Percentiles rank a stretch among this genome's conserved stretches.
phyloP scores from a whole-genome alignment of 169 alveolate species.

The Babesia bovis region DNA sequence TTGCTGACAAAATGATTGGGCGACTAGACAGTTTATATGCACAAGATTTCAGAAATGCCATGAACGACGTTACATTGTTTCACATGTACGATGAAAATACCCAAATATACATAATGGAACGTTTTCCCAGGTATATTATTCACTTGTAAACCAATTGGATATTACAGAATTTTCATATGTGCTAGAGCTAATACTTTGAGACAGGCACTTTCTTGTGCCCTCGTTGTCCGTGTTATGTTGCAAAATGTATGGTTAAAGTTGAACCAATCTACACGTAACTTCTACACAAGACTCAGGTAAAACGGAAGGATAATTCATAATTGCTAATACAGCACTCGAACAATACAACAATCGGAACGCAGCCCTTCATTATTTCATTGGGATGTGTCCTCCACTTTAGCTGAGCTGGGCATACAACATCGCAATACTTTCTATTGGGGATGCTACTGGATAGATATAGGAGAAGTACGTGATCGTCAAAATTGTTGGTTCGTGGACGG shows the following conservation, averaged over 20 bases:
- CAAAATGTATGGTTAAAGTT: constrained; percentile 76
- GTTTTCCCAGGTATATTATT: constrained; percentile 70
- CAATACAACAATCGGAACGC: constrained; percentile 70
- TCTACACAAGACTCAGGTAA: constrained; percentile 77
- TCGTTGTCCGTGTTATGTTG: constrained; percentile 73
- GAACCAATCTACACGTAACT: constrained; percentile 68
- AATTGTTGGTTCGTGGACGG: constrained; percentile 86
- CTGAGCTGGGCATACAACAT: constrained; percentile 75
- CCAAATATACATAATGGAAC: constrained; percentile 68
- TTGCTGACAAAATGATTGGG: constrained; percentile 66
- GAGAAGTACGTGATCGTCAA: constrained; percentile 75
- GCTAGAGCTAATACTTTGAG: constrained; percentile 78
- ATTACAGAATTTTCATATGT: constrained; percentile 75
- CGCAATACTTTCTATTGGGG: constrained; percentile 85
- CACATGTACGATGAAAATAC: constrained; percentile 75
- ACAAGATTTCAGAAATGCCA: constrained; percentile 77
- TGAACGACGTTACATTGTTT: constrained; percentile 71
- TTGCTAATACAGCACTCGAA: constrained; percentile 70
- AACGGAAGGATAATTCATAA: background rate
- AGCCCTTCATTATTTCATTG: constrained; percentile 81
- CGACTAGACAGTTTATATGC: constrained; percentile 72
- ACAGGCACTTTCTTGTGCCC: constrained; percentile 78
- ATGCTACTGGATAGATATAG: constrained; percentile 82
- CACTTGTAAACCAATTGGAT: background rate
- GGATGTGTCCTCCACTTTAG: constrained; percentile 81